Evolutionary conservation across 176 grass and related monocot genomes (phyloP).

Genomic region (Avena sativa): DNA sequence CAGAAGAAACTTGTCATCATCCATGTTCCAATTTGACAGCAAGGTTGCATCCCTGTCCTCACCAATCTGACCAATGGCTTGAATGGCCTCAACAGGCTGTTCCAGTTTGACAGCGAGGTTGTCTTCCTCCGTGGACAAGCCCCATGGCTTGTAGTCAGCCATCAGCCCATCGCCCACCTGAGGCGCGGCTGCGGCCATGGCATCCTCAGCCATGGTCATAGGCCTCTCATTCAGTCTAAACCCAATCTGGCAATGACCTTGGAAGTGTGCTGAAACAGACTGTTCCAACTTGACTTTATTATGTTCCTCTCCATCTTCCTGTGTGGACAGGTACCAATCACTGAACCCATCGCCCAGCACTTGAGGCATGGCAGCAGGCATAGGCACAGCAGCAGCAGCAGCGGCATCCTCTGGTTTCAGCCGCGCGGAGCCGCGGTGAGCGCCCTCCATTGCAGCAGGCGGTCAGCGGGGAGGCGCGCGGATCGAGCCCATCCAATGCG

Average conservation of each 20-base stretch:
- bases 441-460: constrained; percentile 43
- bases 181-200: too few relatives aligned
- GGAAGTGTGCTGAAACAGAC: background rate
- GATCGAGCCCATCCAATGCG: constrained; percentile 61
- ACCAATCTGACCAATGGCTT: too few relatives aligned
- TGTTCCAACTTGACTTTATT: background rate
- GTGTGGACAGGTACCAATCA: background rate
- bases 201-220: background rate
- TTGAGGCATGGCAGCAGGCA: background rate
- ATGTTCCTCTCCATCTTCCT: background rate
- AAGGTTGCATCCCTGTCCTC: too few relatives aligned
- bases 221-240: constrained; percentile 20
- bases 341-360: background rate
- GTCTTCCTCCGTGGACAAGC: too few relatives aligned
- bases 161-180: too few relatives aligned
- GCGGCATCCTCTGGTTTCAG: background rate
- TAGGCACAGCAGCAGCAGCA: background rate
- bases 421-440: background rate
- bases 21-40: background rate
- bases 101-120: too few relatives aligned
- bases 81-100: too few relatives aligned
- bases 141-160: too few relatives aligned
- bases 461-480: constrained; percentile 34
- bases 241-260: constrained; percentile 21
- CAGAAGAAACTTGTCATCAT: constrained; percentile 17